Conservation (phyloP, 257 asterid genomes). For the Nicotiana undulata region DNA sequence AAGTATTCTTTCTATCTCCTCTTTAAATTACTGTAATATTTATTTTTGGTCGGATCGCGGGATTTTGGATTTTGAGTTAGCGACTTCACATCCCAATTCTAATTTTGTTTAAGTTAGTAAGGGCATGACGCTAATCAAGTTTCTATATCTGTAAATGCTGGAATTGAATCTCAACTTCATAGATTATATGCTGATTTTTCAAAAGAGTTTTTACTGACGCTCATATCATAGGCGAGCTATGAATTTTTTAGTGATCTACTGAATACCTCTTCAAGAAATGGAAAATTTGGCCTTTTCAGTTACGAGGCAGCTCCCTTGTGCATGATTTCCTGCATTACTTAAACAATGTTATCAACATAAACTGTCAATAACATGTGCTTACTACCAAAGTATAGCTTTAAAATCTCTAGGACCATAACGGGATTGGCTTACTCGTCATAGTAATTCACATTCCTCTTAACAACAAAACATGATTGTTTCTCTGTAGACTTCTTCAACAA, state of each 20-base stretch:
- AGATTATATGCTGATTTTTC: neutral
- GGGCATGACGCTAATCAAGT: neutral
- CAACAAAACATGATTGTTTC: neutral
- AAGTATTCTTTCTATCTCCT: conserved; percentile 36
- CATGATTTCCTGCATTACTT: neutral
- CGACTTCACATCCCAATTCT: neutral
- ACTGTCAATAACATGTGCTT: neutral
- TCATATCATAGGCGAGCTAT: neutral
- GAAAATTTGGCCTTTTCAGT: neutral
- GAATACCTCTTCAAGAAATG: neutral
- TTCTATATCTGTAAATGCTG: neutral
- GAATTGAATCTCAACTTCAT: neutral
- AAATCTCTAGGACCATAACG: neutral
- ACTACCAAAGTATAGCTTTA: neutral
- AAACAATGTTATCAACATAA: neutral
- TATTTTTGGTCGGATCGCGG: neutral
- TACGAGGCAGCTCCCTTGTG: neutral
- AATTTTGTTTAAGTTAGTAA: too few species aligned
- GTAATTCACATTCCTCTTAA: neutral
- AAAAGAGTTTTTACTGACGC: neutral
- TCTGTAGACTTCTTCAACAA: neutral
- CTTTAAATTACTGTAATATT: neutral
- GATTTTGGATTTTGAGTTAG: neutral
- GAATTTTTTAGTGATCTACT: neutral
- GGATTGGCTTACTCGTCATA: neutral